Evolutionary conservation across 2,329 filamentous ascomycete genomes (phyloP).

Genomic region (Botrytis galanthina): DNA sequence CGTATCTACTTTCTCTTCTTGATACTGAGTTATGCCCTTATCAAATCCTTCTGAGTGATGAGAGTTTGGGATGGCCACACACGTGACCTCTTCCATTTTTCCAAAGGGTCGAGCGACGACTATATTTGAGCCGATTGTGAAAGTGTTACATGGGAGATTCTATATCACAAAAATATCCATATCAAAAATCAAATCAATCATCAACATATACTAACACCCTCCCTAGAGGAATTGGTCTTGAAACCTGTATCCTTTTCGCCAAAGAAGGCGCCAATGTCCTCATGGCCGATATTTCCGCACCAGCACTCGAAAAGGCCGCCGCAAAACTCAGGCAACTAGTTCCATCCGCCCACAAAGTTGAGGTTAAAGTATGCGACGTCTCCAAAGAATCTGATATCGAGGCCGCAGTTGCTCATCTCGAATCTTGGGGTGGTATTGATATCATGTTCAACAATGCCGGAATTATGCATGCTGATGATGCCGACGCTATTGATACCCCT

Average conservation of each 20-base stretch:
- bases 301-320: constrained; percentile 60
- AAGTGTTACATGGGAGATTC: neutral
- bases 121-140: neutral
- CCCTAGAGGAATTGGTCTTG: constrained; percentile 67
- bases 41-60: neutral
- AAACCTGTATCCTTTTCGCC: constrained; percentile 70
- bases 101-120: neutral
- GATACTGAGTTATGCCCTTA: neutral
- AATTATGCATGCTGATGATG: constrained; percentile 70
- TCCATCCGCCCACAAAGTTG: constrained; percentile 50
- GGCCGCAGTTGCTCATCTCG: constrained; percentile 58
- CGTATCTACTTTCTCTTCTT: too few species aligned
- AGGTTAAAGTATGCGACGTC: constrained; percentile 58
- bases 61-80: neutral
- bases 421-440: constrained; percentile 69
- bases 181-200: neutral
- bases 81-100: constrained; percentile 4
- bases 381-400: constrained; percentile 65
- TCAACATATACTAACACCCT: neutral
- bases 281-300: constrained; percentile 66
- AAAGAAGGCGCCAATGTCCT: constrained; percentile 69
- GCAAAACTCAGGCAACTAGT: constrained; percentile 59
- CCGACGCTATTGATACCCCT: constrained; percentile 63
- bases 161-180: neutral
- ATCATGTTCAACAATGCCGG: constrained; percentile 80